Conservation (phyloP, 1,284 basidiomycete genomes). For the Mycena citricolor region DNA sequence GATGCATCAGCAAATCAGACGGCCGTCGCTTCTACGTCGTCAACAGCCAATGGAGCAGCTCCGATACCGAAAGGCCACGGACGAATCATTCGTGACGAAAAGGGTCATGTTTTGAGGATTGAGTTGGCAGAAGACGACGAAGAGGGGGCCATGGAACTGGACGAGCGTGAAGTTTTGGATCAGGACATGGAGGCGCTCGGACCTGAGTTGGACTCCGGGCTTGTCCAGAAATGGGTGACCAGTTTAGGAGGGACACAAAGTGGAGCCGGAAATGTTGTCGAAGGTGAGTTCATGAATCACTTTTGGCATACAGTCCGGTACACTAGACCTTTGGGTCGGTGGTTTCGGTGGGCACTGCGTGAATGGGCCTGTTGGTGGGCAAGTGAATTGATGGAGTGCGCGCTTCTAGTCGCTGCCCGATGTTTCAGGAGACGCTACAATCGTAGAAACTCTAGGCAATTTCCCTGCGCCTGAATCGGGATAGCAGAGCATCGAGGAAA, state of each 20-base stretch:
- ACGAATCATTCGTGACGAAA: conserved; percentile 80
- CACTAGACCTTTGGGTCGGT: conserved; percentile 14
- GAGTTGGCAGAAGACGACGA: conserved; percentile 60
- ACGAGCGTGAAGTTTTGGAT: too few species aligned
- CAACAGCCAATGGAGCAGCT: conserved; percentile 13
- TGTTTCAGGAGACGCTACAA: conserved; percentile 16
- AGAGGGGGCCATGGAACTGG: conserved; percentile 24
- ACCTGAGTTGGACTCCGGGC: conserved; percentile 34
- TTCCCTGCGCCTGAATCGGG: conserved; percentile 18
- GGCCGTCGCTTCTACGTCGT: conserved; percentile 22
- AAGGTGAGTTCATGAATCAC: conserved; percentile 34
- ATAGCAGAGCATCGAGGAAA: conserved; percentile 10
- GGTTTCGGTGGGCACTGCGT: conserved; percentile 12
- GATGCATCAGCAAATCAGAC: conserved; percentile 19
- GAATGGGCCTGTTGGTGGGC: background rate
- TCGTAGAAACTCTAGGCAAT: conserved; percentile 4
- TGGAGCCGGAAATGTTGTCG: conserved; percentile 29
- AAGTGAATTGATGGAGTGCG: conserved; percentile 4
- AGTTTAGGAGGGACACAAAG: conserved; percentile 28
- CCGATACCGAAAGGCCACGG: conserved; percentile 74
- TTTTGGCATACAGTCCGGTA: conserved; percentile 17
- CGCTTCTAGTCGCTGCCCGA: conserved; percentile 18
- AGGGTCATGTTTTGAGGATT: conserved; percentile 78
- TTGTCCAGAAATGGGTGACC: conserved; percentile 41
- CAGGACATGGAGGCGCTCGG: conserved; percentile 35